A percentile compares a stretch with the other conserved stretches of the same genome.
Conservation (phyloP, 169 alveolate genomes). For the Perkinsus olseni region DNA sequence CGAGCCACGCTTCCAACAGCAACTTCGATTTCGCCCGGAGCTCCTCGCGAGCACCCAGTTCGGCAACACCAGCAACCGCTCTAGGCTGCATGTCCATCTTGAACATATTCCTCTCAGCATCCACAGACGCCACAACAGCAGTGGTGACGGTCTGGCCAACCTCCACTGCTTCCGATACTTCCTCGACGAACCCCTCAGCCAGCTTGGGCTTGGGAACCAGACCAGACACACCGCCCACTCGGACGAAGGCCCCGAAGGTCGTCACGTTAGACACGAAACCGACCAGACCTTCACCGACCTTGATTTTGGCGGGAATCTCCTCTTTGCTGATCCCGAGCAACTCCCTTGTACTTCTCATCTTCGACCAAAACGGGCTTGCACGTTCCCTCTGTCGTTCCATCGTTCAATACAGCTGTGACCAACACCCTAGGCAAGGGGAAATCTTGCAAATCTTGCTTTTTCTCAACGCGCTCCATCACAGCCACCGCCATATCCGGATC, state of each 20-base stretch:
- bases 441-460: background rate
- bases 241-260: background rate
- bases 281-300: background rate
- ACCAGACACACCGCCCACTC: background rate
- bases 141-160: background rate
- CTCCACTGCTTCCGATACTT: background rate
- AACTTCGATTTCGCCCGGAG: background rate
- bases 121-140: background rate
- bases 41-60: background rate
- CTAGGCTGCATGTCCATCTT: background rate
- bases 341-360: background rate
- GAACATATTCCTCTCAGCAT: background rate
- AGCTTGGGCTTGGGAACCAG: background rate
- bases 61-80: background rate
- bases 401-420: background rate
- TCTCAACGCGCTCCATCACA: background rate
- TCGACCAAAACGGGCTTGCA: background rate
- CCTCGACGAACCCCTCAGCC: background rate
- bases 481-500: background rate
- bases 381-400: background rate
- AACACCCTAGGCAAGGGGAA: background rate
- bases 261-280: background rate
- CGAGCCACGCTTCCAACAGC: background rate
- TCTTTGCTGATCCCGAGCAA: background rate
- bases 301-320: background rate